Evolutionary conservation across 2,329 filamentous ascomycete genomes (phyloP).

Genomic region (Sporothrix inflata): DNA sequence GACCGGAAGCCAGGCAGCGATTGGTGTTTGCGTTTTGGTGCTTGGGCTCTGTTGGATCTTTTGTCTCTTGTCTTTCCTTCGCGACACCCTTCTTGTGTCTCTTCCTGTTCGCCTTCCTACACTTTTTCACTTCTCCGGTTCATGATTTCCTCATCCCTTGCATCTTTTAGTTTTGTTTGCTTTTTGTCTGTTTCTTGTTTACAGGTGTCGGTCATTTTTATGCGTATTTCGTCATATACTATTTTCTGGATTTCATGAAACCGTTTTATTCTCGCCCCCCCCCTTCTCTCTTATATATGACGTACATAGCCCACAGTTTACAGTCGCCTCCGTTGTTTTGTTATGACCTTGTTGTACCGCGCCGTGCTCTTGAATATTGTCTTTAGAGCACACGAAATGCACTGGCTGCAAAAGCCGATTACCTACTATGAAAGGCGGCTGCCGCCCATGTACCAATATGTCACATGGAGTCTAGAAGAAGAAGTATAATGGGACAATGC

Average conservation of each 20-base stretch:
- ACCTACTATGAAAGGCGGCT: too few species aligned
- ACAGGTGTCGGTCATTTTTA: slow-evolving; percentile 32
- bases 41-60: background rate
- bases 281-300: slow-evolving; percentile 19
- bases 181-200: slow-evolving; percentile 5
- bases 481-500: background rate
- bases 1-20: background rate
- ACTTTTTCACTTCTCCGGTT: background rate
- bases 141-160: slow-evolving; percentile 4
- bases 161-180: slow-evolving; percentile 17
- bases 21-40: background rate
- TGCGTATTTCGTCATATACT: slow-evolving; percentile 30
- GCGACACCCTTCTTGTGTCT: background rate
- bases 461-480: background rate
- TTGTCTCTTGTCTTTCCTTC: background rate
- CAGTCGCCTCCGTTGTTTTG: background rate
- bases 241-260: slow-evolving; percentile 32
- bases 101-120: background rate
- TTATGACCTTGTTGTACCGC: background rate
- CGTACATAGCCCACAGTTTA: slow-evolving; percentile 11
- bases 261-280: slow-evolving; percentile 25
- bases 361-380: too few species aligned
- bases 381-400: too few species aligned
- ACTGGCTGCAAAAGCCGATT: too few species aligned
- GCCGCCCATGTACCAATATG: background rate